Percentiles rank a stretch among this genome's conserved stretches.
Evolutionary conservation across 192 early-diverging fungal genomes (phyloP).

Genomic region (Mycoemilia scoparia): DNA sequence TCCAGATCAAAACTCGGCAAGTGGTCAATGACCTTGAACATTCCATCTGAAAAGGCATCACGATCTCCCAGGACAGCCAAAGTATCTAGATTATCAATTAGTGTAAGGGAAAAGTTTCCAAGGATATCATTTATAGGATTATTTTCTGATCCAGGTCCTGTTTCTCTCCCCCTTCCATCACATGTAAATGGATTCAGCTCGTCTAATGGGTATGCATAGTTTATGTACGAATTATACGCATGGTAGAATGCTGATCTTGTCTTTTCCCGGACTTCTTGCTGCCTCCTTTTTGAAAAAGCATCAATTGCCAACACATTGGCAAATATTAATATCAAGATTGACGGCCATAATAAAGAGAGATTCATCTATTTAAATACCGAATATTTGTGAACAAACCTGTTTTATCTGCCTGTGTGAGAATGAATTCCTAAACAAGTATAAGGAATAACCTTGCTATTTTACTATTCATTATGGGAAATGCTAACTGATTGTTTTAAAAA

Average conservation of each 20-base stretch:
- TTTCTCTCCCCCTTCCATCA: conserved; percentile 51
- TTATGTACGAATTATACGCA: conserved; percentile 61
- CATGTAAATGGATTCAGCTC: conserved; percentile 81
- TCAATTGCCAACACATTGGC: too few relatives aligned
- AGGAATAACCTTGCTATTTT: too few relatives aligned
- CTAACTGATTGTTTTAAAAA: too few relatives aligned
- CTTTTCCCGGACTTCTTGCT: conserved; percentile 11
- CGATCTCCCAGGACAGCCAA: conserved; percentile 57
- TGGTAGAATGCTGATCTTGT: conserved; percentile 54
- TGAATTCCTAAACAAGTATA: too few relatives aligned
- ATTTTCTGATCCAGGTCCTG: conserved; percentile 36
- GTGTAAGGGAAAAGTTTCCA: conserved; percentile 82
- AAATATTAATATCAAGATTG: too few relatives aligned
- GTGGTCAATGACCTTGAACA: conserved; percentile 38
- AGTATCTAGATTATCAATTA: conserved; percentile 81
- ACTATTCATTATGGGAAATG: too few relatives aligned
- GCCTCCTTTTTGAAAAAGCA: too few relatives aligned
- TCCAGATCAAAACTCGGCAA: conserved; percentile 59
- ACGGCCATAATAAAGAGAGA: too few relatives aligned
- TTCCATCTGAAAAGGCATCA: conserved; percentile 41
- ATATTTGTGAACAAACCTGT: background rate
- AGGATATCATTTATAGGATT: conserved; percentile 71
- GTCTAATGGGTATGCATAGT: conserved; percentile 75
- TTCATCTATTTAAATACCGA: background rate
- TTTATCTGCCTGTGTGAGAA: background rate